Evolutionary conservation across 2,329 filamentous ascomycete species (phyloP).

Genomic region (Emergomyces pasteurianus): DNA sequence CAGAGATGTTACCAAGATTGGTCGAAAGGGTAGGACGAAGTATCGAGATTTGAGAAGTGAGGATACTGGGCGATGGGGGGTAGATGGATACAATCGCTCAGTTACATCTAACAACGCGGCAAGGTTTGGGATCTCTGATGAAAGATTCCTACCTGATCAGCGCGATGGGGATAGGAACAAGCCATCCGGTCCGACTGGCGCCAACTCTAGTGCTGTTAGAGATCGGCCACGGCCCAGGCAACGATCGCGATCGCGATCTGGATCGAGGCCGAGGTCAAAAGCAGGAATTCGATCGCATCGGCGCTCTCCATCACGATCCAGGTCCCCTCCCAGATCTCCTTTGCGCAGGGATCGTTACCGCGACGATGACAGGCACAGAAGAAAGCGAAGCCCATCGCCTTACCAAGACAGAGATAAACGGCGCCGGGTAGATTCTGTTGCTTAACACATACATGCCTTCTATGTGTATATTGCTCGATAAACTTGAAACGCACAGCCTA

Average conservation of each 20-base stretch:
- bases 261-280: constrained; percentile 34
- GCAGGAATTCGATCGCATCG: constrained; percentile 37
- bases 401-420: constrained; percentile 32
- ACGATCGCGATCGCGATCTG: constrained; percentile 19
- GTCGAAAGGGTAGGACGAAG: constrained; percentile 79
- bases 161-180: constrained; percentile 17
- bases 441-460: not conserved
- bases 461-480: not conserved
- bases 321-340: constrained; percentile 15
- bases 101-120: constrained; percentile 17
- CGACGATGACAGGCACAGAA: constrained; percentile 19
- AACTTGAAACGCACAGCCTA: not conserved
- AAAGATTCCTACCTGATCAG: constrained; percentile 36
- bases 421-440: constrained; percentile 20
- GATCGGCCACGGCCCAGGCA: constrained; percentile 19
- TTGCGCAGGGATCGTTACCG: constrained; percentile 33
- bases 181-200: constrained; percentile 30
- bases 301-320: constrained; percentile 40
- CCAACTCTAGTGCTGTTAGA: constrained; percentile 34
- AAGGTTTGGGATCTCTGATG: constrained; percentile 31
- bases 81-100: constrained; percentile 32
- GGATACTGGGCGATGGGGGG: constrained; percentile 78
- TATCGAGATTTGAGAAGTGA: constrained; percentile 82
- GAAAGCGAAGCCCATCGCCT: constrained; percentile 33
- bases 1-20: constrained; percentile 84